These are phyloP conservation scores for Sugiyamaella xylanicola DNA, from an alignment of 1,139 yeast species.

Conservation along the genomic window DNA sequence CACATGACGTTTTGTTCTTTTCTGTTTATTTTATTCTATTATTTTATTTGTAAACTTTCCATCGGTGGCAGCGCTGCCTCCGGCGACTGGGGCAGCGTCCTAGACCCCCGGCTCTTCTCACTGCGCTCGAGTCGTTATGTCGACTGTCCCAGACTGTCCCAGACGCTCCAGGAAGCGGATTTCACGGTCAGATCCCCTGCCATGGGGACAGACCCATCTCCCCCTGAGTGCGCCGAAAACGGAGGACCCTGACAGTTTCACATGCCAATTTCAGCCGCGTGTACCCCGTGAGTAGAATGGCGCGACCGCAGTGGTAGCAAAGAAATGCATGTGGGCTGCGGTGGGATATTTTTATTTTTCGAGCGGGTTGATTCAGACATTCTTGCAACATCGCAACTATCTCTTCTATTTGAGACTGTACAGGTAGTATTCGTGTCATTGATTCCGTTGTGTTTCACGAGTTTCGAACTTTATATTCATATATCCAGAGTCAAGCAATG, in stretches of 20 bases:
- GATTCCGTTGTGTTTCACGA: background rate
- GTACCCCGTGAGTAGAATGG: background rate
- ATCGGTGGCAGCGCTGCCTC: constrained; percentile 7
- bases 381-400: background rate
- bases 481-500: background rate
- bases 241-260: constrained; percentile 7
- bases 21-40: constrained; percentile 8
- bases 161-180: background rate
- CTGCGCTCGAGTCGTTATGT: constrained; percentile 11
- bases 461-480: background rate
- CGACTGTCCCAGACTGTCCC: background rate
- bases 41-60: background rate
- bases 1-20: background rate
- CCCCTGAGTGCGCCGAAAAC: constrained; percentile 1
- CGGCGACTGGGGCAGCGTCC: constrained; percentile 17
- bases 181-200: background rate
- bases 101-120: constrained; percentile 11
- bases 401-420: background rate
- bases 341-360: constrained; percentile 2
- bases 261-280: constrained; percentile 8
- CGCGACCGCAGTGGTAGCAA: background rate
- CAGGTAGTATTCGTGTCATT: background rate
- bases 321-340: background rate
- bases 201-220: background rate
- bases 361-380: background rate